Percentiles rank a stretch among this genome's conserved stretches.
Conservation (phyloP, 805 yeast species). For the Barnettozyma salicaria region DNA sequence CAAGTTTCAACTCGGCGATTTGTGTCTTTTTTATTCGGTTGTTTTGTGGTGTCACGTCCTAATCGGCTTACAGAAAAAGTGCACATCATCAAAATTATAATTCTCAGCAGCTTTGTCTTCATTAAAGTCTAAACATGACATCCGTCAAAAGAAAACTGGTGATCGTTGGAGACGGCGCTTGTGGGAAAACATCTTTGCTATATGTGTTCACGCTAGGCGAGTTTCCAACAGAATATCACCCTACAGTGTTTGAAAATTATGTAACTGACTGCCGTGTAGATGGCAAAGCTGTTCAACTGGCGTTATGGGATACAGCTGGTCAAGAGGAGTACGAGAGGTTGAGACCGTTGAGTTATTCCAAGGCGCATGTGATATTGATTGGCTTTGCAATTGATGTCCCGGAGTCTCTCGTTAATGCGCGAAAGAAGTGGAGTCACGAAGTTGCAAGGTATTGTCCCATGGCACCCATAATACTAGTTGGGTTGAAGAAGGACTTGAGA, state of each 20-base stretch:
- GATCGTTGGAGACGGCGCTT: slow-evolving; percentile 92
- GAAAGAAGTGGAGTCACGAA: slow-evolving; percentile 83
- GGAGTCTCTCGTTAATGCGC: slow-evolving; percentile 78
- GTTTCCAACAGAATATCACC: slow-evolving; percentile 88
- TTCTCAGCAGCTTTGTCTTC: neutral
- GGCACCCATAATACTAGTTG: slow-evolving; percentile 73
- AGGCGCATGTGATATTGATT: slow-evolving; percentile 79
- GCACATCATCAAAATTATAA: neutral
- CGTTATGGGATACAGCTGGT: slow-evolving; percentile 96
- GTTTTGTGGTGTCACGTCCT: no score
- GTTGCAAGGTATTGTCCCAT: slow-evolving; percentile 74
- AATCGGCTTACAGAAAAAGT: neutral
- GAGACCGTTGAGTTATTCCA: slow-evolving; percentile 81
- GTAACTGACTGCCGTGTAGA: slow-evolving; percentile 93
- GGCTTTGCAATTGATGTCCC: slow-evolving; percentile 84
- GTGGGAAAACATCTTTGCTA: slow-evolving; percentile 88
- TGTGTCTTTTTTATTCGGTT: no score
- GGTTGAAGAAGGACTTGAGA: slow-evolving; percentile 79
- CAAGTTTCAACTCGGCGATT: no score
- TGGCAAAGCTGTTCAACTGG: slow-evolving; percentile 83
- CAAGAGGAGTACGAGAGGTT: slow-evolving; percentile 92
- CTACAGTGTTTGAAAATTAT: slow-evolving; percentile 91
- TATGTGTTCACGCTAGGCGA: slow-evolving; percentile 90
- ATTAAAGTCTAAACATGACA: slow-evolving; percentile 7
- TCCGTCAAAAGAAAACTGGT: slow-evolving; percentile 66